Conservation (phyloP, 106 monocot genomes). For the Phalaenopsis aphrodite region DNA sequence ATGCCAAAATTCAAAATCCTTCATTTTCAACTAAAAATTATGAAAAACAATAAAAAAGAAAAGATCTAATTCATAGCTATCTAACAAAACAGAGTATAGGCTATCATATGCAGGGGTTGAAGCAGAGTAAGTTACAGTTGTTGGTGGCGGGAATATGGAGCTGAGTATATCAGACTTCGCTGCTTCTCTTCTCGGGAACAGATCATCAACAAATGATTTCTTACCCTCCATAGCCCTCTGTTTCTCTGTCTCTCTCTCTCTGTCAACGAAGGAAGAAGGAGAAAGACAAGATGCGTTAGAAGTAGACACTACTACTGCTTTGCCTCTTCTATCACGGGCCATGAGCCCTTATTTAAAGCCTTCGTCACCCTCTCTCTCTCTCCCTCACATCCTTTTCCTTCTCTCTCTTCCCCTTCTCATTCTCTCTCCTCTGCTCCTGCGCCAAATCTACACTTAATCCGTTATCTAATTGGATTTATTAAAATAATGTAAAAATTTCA, state of each 20-base stretch:
- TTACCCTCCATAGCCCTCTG: conserved; percentile 5
- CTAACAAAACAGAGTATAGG: neutral
- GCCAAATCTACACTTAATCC: neutral
- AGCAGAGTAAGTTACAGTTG: neutral
- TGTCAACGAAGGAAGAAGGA: neutral
- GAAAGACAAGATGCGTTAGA: neutral
- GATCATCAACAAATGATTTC: conserved; percentile 7
- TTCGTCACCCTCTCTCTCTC: neutral
- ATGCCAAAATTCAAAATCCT: neutral
- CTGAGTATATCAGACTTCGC: conserved; percentile 6
- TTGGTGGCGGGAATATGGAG: conserved; percentile 3
- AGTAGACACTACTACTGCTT: neutral
- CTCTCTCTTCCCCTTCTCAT: neutral
- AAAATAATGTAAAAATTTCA: neutral
- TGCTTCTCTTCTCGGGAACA: conserved; percentile 6
- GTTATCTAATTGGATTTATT: conserved; percentile 1
- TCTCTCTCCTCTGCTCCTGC: neutral
- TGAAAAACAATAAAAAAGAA: neutral
- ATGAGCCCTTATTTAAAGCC: conserved; percentile 9
- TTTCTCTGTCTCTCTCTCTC: neutral
- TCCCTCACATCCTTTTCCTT: neutral
- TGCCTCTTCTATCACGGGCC: neutral
- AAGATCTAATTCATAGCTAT: neutral
- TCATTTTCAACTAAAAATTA: neutral
- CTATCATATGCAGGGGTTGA: neutral